Conservation (phyloP, 805 yeast species). For the Candida peoriensis region DNA sequence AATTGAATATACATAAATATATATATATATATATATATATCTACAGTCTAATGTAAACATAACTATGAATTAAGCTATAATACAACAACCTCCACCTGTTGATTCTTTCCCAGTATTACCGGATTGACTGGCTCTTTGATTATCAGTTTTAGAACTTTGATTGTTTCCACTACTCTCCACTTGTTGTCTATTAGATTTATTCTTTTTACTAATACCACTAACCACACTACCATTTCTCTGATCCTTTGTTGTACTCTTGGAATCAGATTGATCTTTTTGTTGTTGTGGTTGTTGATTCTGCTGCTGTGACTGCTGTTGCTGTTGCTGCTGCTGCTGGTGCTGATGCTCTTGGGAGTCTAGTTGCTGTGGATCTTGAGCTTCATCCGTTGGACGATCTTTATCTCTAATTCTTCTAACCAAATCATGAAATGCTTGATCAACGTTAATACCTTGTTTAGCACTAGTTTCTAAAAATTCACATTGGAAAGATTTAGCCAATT, state of each 20-base stretch:
- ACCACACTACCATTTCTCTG: conserved; percentile 8
- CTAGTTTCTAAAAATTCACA: conserved; percentile 86
- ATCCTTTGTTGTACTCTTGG: conserved; percentile 1
- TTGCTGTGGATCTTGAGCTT: conserved; percentile 3
- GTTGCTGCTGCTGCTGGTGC: conserved; percentile 1
- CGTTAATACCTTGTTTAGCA: conserved; percentile 88
- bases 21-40: too few relatives aligned
- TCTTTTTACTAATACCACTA: neutral
- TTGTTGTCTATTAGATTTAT: conserved; percentile 1
- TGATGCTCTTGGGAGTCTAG: neutral
- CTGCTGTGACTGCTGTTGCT: neutral
- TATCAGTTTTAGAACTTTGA: neutral
- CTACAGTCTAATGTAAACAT: too few relatives aligned
- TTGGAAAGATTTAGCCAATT: conserved; percentile 57
- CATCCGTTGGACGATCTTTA: conserved; percentile 10
- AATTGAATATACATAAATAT: conserved; percentile 38
- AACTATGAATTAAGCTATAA: too few relatives aligned
- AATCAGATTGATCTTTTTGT: conserved; percentile 1
- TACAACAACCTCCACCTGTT: conserved; percentile 38
- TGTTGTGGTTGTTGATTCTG: conserved; percentile 1
- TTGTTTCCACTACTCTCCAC: neutral
- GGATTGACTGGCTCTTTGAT: conserved; percentile 15
- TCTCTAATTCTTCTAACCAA: conserved; percentile 52
- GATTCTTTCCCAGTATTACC: too few relatives aligned
- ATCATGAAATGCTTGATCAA: conserved; percentile 76